These are phyloP conservation scores for Diaporthe vaccinii DNA, from an alignment of 2,329 filamentous ascomycete species.

Conservation along the genomic window DNA sequence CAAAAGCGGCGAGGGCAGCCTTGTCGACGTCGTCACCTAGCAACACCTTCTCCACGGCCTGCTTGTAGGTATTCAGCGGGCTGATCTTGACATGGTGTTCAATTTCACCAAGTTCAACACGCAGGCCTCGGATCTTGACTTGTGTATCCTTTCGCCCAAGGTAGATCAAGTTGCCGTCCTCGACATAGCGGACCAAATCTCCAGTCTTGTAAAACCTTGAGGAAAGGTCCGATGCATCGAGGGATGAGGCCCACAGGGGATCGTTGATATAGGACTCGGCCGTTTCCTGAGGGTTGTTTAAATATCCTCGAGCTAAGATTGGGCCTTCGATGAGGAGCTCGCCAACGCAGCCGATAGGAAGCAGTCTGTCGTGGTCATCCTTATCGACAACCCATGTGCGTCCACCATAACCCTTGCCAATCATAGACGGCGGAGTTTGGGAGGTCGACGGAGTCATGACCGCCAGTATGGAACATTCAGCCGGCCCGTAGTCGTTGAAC, in stretches of 20 bases:
- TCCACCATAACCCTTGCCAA: background rate
- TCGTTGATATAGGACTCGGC: slow-evolving; percentile 66
- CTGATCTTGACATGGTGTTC: background rate
- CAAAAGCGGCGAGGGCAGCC: background rate
- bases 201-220: background rate
- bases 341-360: slow-evolving; percentile 63
- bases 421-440: background rate
- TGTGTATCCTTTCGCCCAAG: background rate
- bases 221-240: background rate
- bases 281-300: slow-evolving; percentile 70
- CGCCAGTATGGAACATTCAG: background rate
- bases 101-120: background rate
- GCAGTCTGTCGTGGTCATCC: slow-evolving; percentile 59
- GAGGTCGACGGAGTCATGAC: background rate
- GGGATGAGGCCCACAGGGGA: slow-evolving; percentile 21
- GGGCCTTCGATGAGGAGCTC: slow-evolving; percentile 69
- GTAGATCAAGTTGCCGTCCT: background rate
- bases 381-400: slow-evolving; percentile 63
- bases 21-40: background rate
- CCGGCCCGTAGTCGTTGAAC: background rate
- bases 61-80: background rate
- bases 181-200: background rate
- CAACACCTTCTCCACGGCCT: background rate
- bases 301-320: slow-evolving; percentile 72
- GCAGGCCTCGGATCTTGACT: background rate